Evolutionary conservation across 768 basidiomycete genomes (phyloP).

Genomic region (Hygrocybe coccinea): DNA sequence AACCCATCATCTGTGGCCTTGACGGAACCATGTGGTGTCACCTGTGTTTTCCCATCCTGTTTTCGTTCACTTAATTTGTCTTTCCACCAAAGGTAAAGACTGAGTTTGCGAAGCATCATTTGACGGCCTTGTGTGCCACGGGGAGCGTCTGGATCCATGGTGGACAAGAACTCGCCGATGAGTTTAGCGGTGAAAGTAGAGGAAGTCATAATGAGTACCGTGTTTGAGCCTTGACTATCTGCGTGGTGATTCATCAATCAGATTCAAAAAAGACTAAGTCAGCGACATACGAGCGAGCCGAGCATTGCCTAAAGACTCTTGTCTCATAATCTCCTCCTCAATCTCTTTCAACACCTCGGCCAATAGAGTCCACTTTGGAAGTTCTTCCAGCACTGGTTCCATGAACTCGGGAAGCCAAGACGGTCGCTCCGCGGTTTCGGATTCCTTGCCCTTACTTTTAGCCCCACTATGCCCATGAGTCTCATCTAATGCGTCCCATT

Average conservation of each 20-base stretch:
- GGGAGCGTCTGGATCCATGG: conserved; percentile 52
- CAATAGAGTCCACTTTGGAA: conserved; percentile 89
- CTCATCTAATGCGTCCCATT: conserved; percentile 69
- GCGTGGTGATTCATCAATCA: not conserved
- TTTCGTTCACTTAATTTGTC: conserved; percentile 41
- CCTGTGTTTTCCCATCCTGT: conserved; percentile 29
- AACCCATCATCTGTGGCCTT: conserved; percentile 20
- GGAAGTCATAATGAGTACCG: conserved; percentile 82
- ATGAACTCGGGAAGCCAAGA: conserved; percentile 72
- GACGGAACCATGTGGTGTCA: conserved; percentile 22
- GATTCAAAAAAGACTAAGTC: not conserved
- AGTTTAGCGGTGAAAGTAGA: conserved; percentile 70
- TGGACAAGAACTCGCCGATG: conserved; percentile 74
- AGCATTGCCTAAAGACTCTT: conserved; percentile 39
- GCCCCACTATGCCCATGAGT: conserved; percentile 36
- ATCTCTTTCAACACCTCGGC: conserved; percentile 85
- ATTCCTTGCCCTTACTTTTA: conserved; percentile 18
- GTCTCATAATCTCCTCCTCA: conserved; percentile 75
- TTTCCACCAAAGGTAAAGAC: conserved; percentile 80
- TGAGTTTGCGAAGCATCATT: conserved; percentile 78
- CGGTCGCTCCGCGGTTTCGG: conserved; percentile 31
- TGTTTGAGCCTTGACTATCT: conserved; percentile 57
- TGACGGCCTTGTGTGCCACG: conserved; percentile 58
- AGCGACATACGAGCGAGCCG: conserved; percentile 19
- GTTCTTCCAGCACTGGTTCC: conserved; percentile 85